Percentiles rank a stretch among this genome's conserved stretches.
phyloP scores from a whole-genome alignment of 257 asterid genomes.

The Plantago elongata region DNA sequence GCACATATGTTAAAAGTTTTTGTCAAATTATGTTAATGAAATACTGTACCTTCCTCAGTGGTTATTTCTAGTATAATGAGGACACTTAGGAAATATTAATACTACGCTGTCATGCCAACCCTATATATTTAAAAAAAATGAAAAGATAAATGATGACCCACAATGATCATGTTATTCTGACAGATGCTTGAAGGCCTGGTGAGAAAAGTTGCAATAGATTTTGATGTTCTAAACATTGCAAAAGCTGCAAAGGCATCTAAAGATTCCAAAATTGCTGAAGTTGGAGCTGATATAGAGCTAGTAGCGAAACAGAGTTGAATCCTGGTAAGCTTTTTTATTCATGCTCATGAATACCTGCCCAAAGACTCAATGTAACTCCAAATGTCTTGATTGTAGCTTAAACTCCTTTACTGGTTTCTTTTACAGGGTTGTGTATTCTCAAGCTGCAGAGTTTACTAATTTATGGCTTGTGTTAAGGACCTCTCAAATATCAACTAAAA shows the following conservation, averaged over 20 bases:
- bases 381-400: not conserved
- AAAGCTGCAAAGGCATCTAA: conserved; percentile 71
- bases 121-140: not conserved
- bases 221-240: conserved; percentile 71
- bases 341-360: not conserved
- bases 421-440: not conserved
- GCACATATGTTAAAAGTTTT: too few species aligned
- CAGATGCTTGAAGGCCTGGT: conserved; percentile 94
- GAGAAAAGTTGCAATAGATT: conserved; percentile 72
- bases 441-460: too few species aligned
- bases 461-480: too few species aligned
- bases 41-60: too few species aligned
- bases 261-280: conserved; percentile 76
- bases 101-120: too few species aligned
- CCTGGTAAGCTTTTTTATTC: conserved; percentile 22
- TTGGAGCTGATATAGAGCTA: conserved; percentile 83
- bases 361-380: not conserved
- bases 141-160: not conserved
- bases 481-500: too few species aligned
- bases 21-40: too few species aligned
- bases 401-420: not conserved
- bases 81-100: too few species aligned
- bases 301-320: conserved; percentile 51
- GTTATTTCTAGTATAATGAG: too few species aligned
- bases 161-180: conserved; percentile 6